phyloP scores from a whole-genome alignment of 2,329 filamentous ascomycete species.

The Talaromyces sp. region DNA sequence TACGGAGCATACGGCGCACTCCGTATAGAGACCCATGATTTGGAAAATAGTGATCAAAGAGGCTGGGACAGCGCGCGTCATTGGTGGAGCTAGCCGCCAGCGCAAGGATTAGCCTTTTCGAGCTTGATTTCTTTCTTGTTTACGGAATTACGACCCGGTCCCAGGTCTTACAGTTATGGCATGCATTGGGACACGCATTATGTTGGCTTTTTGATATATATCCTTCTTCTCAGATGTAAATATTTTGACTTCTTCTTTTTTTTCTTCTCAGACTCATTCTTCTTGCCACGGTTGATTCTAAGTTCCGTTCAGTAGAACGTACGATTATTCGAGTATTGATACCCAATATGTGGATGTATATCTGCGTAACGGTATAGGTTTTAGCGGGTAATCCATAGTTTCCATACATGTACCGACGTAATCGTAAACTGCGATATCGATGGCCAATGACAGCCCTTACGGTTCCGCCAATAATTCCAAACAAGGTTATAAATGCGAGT shows the following conservation, averaged over 20 bases:
- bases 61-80: neutral
- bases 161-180: neutral
- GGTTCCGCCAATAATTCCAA: neutral
- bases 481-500: neutral
- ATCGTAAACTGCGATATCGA: neutral
- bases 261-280: neutral
- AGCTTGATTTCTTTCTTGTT: neutral
- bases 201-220: constrained; percentile 5
- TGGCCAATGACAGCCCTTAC: neutral
- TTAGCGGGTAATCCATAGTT: neutral
- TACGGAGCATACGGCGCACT: neutral
- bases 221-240: neutral
- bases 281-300: neutral
- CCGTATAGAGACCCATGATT: neutral
- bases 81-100: constrained; percentile 12
- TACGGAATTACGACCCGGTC: constrained; percentile 2
- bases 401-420: neutral
- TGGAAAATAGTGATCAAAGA: neutral
- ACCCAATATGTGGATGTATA: neutral
- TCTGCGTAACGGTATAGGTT: neutral
- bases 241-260: neutral
- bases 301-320: neutral
- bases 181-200: neutral
- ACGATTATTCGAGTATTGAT: neutral
- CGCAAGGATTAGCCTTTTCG: neutral